phyloP scores from a whole-genome alignment of 164 flowering plant species.

The Magnolia sinica region DNA sequence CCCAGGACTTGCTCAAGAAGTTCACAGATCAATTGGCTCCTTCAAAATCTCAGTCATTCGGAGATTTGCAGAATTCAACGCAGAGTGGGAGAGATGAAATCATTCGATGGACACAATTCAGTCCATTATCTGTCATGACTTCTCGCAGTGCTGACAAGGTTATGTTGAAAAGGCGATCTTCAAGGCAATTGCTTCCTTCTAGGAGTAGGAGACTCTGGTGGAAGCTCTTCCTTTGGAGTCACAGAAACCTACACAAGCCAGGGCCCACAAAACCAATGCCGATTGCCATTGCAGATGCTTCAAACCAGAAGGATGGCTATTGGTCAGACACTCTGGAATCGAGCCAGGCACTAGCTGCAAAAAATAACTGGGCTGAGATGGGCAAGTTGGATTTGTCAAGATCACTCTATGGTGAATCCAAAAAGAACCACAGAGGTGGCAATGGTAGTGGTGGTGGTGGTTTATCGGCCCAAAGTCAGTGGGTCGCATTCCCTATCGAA shows the following conservation, averaged over 20 bases:
- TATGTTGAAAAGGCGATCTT: conserved; percentile 81
- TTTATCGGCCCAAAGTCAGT: conserved; percentile 72
- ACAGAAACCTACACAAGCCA: conserved; percentile 58
- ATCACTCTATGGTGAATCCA: conserved; percentile 35
- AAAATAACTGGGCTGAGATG: conserved; percentile 13
- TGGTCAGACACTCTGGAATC: conserved; percentile 79
- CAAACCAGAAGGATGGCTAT: conserved; percentile 72
- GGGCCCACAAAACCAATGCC: conserved; percentile 17
- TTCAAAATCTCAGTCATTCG: conserved; percentile 50
- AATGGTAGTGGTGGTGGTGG: conserved; percentile 36
- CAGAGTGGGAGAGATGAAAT: conserved; percentile 17
- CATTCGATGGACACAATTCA: conserved; percentile 29
- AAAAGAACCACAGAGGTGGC: conserved; percentile 22
- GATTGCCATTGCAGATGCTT: conserved; percentile 9
- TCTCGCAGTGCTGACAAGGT: conserved; percentile 80
- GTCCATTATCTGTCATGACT: conserved; percentile 51
- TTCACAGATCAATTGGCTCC: conserved; percentile 15
- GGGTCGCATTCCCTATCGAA: conserved; percentile 75
- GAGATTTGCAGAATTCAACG: conserved; percentile 38
- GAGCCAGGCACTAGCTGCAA: conserved; percentile 11
- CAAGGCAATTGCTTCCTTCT: conserved; percentile 85
- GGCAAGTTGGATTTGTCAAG: conserved; percentile 37
- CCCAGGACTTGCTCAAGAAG: conserved; percentile 8
- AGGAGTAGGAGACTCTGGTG: conserved; percentile 83
- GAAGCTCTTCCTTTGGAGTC: conserved; percentile 96